Evolutionary conservation across 306 rosid genomes (phyloP).

Genomic region (Quercus robur): DNA sequence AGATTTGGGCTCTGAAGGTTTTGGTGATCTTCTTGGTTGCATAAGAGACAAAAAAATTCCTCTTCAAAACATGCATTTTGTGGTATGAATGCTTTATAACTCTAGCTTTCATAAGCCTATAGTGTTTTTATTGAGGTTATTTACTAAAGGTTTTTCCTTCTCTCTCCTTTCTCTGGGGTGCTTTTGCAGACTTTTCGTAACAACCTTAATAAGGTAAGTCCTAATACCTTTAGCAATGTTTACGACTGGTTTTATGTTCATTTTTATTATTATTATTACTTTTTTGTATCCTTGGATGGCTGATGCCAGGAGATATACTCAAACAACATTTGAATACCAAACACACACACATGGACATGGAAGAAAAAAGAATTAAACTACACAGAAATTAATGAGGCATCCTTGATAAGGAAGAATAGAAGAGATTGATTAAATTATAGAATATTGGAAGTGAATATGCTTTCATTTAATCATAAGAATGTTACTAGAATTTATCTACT

Average conservation of each 20-base stretch:
- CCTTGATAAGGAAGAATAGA: background rate
- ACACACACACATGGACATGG: too few species aligned
- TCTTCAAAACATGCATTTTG: constrained; percentile 91
- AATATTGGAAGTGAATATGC: background rate
- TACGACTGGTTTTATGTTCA: background rate
- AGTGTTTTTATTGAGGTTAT: constrained; percentile 10
- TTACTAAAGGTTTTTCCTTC: constrained; percentile 15
- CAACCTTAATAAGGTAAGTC: constrained; percentile 88
- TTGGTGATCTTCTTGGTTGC: constrained; percentile 89
- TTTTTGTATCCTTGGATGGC: background rate
- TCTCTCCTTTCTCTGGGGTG: constrained; percentile 18
- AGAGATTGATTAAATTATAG: background rate
- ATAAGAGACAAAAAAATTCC: constrained; percentile 76
- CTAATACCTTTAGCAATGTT: background rate
- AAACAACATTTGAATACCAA: too few species aligned
- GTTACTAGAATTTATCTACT: background rate
- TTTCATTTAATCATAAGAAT: background rate
- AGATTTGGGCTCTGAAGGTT: constrained; percentile 91
- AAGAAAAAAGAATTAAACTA: too few species aligned
- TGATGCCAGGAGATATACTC: too few species aligned
- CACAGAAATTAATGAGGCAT: background rate
- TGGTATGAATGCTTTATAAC: constrained; percentile 51
- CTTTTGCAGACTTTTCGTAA: constrained; percentile 80
- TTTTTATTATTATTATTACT: background rate
- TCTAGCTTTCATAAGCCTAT: constrained; percentile 7